Base-by-base conservation (phyloP, 192 early-diverging fungal genomes). In the Linnemannia hyalina region DNA sequence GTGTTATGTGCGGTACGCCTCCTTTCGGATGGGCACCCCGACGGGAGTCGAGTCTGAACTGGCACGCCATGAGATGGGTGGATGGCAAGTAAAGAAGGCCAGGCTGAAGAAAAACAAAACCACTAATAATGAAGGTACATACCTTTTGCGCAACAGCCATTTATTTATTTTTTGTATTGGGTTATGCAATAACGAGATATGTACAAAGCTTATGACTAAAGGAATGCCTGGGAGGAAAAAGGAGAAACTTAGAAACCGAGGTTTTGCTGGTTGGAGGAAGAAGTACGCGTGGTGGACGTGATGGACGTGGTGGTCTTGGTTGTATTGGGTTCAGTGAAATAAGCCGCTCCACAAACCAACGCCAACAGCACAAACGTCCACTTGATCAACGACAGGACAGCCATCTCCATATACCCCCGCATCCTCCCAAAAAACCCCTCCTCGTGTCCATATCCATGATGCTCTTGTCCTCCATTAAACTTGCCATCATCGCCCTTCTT, bases 241-340 rank as follows among this genome's bases (percentile, higher is more conserved):
- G 3, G 11, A 15, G 13, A 4, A 32, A 0, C 4, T 4, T 35
- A 65, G 4, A 32, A 0, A 3, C 60, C 60, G 10, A 16, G 29
- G 60, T 65, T 65, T 29, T 10, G 0, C 29, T 65, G 26, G 13
- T 4, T 32, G 26, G 26, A 26, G 10, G 60, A 26, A 26, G 55
- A 65, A 65, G 29, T 11, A 65, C 60, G 60, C 60, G 29, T 65
- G 3, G 60, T 65, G 60, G 29, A 10, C n/a, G 29, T 11, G 26
- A 9, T 29, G 4, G 55, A 6, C 55, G 1, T 44, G 42, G 42
- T 44, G 42, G 41, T 42, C 41, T 42, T 42, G n/a, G 60, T 26
- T 3, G 77, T 15, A 69, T 85, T 85, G 35, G 83, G 83, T 23
- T 80, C 70, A 29, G 83, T 80, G 18, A 85, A 74, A 38, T 85